Conservation (phyloP, 345 rosid species). For the Heritiera littoralis region DNA sequence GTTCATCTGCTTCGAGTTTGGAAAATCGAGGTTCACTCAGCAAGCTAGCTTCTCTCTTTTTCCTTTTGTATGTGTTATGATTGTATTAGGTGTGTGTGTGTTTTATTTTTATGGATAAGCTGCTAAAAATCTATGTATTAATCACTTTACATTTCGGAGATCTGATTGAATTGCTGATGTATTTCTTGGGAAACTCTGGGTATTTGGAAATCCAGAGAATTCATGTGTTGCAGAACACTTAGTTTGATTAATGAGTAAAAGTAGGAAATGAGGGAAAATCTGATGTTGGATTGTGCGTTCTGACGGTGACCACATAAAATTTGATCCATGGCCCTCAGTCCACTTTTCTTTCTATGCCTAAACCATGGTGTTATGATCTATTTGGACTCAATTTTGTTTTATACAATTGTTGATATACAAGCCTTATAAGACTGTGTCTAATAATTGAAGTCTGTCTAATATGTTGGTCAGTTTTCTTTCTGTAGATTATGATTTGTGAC, state of each 20-base stretch:
- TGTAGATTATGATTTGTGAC: neutral
- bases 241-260: neutral
- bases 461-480: neutral
- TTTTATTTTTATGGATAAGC: neutral
- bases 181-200: neutral
- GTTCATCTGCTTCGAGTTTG: neutral
- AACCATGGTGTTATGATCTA: neutral
- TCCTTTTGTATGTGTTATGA: neutral
- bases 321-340: neutral
- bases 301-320: neutral
- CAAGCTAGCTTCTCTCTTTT: neutral
- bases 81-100: neutral
- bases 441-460: neutral
- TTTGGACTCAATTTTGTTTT: conserved; percentile 3
- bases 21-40: neutral
- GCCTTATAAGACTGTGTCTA: neutral
- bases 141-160: conserved; percentile 4
- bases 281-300: neutral
- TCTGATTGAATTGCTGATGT: conserved; percentile 14
- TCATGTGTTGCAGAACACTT: neutral
- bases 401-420: neutral
- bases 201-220: conserved; percentile 3
- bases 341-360: neutral
- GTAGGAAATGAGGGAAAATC: neutral
- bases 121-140: too few relatives aligned